Evolutionary conservation across 2,329 filamentous ascomycete genomes (phyloP).

Genomic region (Aspergillus clavatus): DNA sequence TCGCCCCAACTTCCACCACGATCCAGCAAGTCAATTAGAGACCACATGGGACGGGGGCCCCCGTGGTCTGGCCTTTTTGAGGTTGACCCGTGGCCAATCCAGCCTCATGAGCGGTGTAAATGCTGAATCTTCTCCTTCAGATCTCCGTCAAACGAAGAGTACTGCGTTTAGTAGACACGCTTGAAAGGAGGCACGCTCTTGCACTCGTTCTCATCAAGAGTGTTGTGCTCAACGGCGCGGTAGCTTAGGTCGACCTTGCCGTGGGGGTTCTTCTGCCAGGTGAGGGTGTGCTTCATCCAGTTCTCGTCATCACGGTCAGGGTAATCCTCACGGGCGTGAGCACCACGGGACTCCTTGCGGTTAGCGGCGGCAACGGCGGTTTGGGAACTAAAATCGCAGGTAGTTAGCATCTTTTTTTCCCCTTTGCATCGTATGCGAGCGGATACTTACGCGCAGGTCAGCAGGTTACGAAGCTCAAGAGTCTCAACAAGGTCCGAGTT

Average conservation of each 20-base stretch:
- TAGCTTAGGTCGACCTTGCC: slow-evolving; percentile 82
- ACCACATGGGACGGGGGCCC: not conserved
- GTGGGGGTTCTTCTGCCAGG: slow-evolving; percentile 90
- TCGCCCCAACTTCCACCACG: slow-evolving; percentile 12
- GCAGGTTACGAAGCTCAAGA: slow-evolving; percentile 86
- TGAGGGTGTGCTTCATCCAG: slow-evolving; percentile 99
- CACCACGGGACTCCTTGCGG: slow-evolving; percentile 94
- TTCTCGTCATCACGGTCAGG: slow-evolving; percentile 91
- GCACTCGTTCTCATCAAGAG: slow-evolving; percentile 93
- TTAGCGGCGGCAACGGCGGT: slow-evolving; percentile 86
- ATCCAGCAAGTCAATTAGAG: not conserved
- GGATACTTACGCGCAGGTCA: slow-evolving; percentile 84
- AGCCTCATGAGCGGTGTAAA: not conserved
- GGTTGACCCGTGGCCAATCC: not conserved
- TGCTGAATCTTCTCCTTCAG: not conserved
- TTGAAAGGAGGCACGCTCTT: slow-evolving; percentile 95
- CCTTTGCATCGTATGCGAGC: slow-evolving; percentile 1
- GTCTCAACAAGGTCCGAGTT: slow-evolving; percentile 97
- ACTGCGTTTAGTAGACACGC: slow-evolving; percentile 47
- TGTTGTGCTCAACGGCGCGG: slow-evolving; percentile 73
- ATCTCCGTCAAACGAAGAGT: not conserved
- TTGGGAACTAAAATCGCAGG: slow-evolving; percentile 60
- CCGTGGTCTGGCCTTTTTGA: not conserved
- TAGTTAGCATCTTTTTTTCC: slow-evolving; percentile 11
- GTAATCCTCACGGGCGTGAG: slow-evolving; percentile 94